Conservation (phyloP, 2,329 filamentous ascomycete genomes). For the Verticillium dahliae region DNA sequence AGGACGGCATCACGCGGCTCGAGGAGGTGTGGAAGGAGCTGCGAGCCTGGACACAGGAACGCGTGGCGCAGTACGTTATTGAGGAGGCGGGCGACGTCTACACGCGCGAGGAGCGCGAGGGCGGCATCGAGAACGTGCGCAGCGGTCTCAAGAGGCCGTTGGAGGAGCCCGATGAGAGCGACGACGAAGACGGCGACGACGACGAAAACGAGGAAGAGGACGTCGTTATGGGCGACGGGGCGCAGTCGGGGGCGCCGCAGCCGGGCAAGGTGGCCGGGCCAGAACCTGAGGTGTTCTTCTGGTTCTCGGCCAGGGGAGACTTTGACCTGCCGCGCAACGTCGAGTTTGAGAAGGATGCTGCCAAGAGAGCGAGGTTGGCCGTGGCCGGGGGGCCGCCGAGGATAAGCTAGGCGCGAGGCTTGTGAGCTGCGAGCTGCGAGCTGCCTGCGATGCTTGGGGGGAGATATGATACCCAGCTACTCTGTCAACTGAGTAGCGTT, state of each 20-base stretch:
- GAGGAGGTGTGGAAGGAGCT: conserved; percentile 51
- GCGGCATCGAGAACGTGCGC: conserved; percentile 61
- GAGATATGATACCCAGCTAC: conserved; percentile 11
- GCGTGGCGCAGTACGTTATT: conserved; percentile 33
- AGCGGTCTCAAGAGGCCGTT: conserved; percentile 59
- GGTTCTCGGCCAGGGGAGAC: conserved; percentile 37
- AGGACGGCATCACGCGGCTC: conserved; percentile 35
- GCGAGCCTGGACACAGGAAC: conserved; percentile 30
- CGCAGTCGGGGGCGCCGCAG: conserved; percentile 19
- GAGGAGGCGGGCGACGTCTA: conserved; percentile 54
- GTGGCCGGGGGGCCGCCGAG: conserved; percentile 1
- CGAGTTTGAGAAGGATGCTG: conserved; percentile 31
- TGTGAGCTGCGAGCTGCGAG: neutral
- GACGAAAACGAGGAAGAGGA: conserved; percentile 45
- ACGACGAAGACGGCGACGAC: conserved; percentile 53
- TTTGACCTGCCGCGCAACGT: conserved; percentile 37
- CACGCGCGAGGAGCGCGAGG: conserved; percentile 62
- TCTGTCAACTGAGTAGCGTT: neutral
- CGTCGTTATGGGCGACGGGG: conserved; percentile 26
- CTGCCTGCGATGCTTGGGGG: neutral
- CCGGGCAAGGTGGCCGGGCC: conserved; percentile 20
- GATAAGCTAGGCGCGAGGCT: neutral
- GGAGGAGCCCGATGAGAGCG: conserved; percentile 45
- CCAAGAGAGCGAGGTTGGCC: conserved; percentile 8
- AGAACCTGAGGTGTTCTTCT: conserved; percentile 40